These are phyloP conservation scores for Candolleomyces eurysporus DNA, from an alignment of 768 basidiomycete species.

Conservation along the genomic window DNA sequence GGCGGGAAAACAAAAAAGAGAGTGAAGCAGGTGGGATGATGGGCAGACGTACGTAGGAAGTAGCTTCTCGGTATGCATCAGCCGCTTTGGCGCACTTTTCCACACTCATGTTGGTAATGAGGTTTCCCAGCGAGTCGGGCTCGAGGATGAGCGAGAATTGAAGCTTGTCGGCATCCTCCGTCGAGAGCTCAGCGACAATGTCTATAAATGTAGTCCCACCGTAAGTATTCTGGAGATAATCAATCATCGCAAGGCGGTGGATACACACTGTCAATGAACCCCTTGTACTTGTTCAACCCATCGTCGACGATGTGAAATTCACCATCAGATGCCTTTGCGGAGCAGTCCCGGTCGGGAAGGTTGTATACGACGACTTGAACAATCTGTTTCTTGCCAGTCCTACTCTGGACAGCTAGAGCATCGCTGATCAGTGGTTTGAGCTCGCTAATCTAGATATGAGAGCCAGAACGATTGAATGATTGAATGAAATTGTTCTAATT, in stretches of 20 bases:
- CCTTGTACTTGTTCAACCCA: slow-evolving; percentile 30
- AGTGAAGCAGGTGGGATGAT: too few relatives aligned
- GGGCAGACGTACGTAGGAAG: slow-evolving; percentile 12
- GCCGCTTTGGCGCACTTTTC: slow-evolving; percentile 29
- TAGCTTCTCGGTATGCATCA: slow-evolving; percentile 22
- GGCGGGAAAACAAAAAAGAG: too few relatives aligned
- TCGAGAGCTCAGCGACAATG: slow-evolving; percentile 17
- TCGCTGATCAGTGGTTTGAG: slow-evolving; percentile 8
- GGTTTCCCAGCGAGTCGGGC: slow-evolving; percentile 32
- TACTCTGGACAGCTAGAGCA: slow-evolving; percentile 7
- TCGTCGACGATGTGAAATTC: slow-evolving; percentile 26
- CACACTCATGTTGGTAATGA: slow-evolving; percentile 25
- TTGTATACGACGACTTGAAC: slow-evolving; percentile 33
- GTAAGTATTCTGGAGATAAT: too few relatives aligned
- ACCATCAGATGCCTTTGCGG: slow-evolving; percentile 30
- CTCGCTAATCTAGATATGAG: too few relatives aligned
- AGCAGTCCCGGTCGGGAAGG: slow-evolving; percentile 34
- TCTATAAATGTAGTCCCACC: slow-evolving; percentile 9
- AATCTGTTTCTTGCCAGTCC: slow-evolving; percentile 18
- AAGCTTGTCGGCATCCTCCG: slow-evolving; percentile 18
- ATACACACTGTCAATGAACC: slow-evolving; percentile 20
- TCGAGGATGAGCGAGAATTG: slow-evolving; percentile 28
- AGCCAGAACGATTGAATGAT: background rate
- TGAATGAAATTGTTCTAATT: background rate
- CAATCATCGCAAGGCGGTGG: too few relatives aligned